Evolutionary conservation across 495 filamentous ascomycete genomes (phyloP).

Genomic region (Podospora fimiseda): DNA sequence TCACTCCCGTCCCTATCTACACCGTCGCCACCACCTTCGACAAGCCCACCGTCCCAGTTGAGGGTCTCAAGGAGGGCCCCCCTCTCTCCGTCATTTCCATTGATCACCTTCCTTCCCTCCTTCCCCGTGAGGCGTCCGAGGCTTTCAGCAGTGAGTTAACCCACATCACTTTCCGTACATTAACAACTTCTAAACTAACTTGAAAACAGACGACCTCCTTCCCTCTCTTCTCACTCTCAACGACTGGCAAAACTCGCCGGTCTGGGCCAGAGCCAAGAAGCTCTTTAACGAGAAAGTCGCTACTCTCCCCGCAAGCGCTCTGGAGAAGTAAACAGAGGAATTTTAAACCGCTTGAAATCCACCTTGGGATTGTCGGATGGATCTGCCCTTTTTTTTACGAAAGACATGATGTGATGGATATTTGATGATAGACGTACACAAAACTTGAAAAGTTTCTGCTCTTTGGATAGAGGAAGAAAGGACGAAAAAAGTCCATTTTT

Average conservation of each 20-base stretch:
- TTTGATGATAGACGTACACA: neutral
- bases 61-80: conserved; percentile 48
- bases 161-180: neutral
- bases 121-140: conserved; percentile 83
- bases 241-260: conserved; percentile 60
- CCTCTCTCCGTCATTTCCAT: conserved; percentile 75
- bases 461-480: neutral
- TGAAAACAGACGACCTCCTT: conserved; percentile 51
- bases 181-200: neutral
- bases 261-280: conserved; percentile 79
- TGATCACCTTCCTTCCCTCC: conserved; percentile 81
- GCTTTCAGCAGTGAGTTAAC: conserved; percentile 58
- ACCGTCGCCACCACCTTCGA: conserved; percentile 72
- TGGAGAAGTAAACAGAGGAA: conserved; percentile 36
- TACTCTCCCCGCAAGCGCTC: conserved; percentile 53
- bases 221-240: conserved; percentile 75
- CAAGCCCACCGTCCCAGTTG: conserved; percentile 73
- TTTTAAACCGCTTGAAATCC: no score
- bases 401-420: neutral
- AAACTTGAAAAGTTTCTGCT: no score
- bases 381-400: no score
- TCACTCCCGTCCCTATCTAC: conserved; percentile 73
- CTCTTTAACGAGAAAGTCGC: conserved; percentile 81
- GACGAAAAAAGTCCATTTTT: neutral
- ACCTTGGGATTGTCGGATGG: no score